Evolutionary conservation across 371 early-diverging fungal genomes (phyloP), one percentile per base, ranked within the genome.

Genomic region (Rhizopus delemar): DNA sequence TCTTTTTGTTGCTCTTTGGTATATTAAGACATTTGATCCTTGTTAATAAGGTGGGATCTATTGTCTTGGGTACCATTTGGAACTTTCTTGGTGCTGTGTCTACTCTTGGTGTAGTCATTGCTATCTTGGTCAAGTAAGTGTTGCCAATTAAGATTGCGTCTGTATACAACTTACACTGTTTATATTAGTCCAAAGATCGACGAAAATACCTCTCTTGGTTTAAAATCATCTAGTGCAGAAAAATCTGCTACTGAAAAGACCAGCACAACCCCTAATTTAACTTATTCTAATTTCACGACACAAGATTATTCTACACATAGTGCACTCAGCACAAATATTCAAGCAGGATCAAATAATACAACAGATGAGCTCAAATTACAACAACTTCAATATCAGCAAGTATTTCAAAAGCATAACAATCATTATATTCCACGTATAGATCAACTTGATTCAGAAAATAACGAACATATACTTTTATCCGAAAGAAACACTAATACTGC

Each of bases 331-430:
- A 36, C 53, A 35, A 50, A 28, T 39, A 36, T 39, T 1, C 63
- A 67, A 59, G 68, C 56, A 0, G 56, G 56, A 22, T 29, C 56
- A 34, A 59, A 59, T 16, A 50, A 43, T 13, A 57, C 68, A 7
- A 60, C 63, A 38, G 68, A 68, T 51, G 68, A 63, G 15, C 35
- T 68, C 16, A 68, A 62, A 41, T n/a, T 62, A n/a, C 67, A 66
- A 13, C 67, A 66, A 53, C 41, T 66, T 1, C 67, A 66, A 51
- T 66, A 66, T 22, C 67, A 66, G 36, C 58, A 59, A 29, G 58
- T 66, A 5, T 66, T 66, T n/a, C 62, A 62, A 13, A 66, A 66
- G 8, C 62, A 66, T 22, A 66, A 62, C n/a, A 56, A 66, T 32
- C 55, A 65, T 33, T 41, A 41, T 22, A 22, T 46, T 16, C 54